phyloP scores from a whole-genome alignment of 805 yeast genomes.

The Zygosaccharomyces bailii region DNA sequence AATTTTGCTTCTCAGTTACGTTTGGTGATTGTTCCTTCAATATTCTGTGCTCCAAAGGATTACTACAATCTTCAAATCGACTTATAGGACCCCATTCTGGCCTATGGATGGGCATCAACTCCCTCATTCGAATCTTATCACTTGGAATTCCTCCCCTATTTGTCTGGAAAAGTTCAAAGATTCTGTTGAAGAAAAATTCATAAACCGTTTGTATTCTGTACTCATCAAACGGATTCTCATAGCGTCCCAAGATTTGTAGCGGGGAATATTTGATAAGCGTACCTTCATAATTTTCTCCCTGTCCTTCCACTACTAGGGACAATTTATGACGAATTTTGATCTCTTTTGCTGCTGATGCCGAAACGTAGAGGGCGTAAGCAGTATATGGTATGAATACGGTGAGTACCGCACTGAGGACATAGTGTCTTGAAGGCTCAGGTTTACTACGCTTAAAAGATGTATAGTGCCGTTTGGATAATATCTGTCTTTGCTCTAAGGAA shows the following conservation, averaged over 20 bases:
- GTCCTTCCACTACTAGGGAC: slow-evolving; percentile 17
- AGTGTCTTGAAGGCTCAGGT: slow-evolving; percentile 17
- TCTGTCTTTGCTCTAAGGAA: not conserved
- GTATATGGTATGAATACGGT: slow-evolving; percentile 48
- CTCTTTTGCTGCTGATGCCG: slow-evolving; percentile 50
- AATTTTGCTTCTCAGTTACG: slow-evolving; percentile 12
- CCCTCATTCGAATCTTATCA: slow-evolving; percentile 45
- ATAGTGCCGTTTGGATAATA: not conserved
- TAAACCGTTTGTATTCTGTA: slow-evolving; percentile 86
- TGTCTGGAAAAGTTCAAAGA: slow-evolving; percentile 64
- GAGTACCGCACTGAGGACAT: slow-evolving; percentile 19
- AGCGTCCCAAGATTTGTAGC: slow-evolving; percentile 66
- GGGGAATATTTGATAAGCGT: slow-evolving; percentile 41
- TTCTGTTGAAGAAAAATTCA: slow-evolving; percentile 73
- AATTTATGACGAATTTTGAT: slow-evolving; percentile 44
- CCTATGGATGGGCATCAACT: slow-evolving; percentile 52
- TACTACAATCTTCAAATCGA: slow-evolving; percentile 12
- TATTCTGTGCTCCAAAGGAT: slow-evolving; percentile 15
- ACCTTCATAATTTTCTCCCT: slow-evolving; percentile 20
- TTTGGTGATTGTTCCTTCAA: slow-evolving; percentile 16
- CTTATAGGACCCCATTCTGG: slow-evolving; percentile 46
- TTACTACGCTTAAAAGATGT: not conserved
- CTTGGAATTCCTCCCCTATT: slow-evolving; percentile 60
- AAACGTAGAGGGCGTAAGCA: slow-evolving; percentile 61
- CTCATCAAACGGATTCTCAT: slow-evolving; percentile 86